phyloP scores from a whole-genome alignment of 495 filamentous ascomycete genomes.

The Pseudomonodictys pantanalensis region DNA sequence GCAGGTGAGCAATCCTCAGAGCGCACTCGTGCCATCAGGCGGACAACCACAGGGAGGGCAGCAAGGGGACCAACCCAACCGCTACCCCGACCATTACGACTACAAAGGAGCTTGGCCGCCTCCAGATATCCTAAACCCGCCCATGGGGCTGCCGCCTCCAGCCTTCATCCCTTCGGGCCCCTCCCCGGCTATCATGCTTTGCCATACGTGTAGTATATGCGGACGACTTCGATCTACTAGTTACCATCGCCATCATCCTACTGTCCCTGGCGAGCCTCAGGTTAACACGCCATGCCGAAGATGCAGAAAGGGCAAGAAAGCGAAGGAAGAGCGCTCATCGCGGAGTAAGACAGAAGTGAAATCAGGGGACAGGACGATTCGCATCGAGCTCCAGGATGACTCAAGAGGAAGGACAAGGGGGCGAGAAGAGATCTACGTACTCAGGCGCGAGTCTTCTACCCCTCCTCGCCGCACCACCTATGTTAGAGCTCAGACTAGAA shows the following conservation, averaged over 20 bases:
- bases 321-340: slow-evolving; percentile 5
- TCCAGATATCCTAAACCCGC: background rate
- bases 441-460: background rate
- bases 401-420: slow-evolving; percentile 6
- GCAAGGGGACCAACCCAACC: too few species aligned
- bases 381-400: background rate
- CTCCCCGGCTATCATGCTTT: background rate
- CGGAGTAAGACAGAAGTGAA: background rate
- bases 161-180: background rate
- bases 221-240: slow-evolving; percentile 24
- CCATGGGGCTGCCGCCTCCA: background rate
- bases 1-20: too few species aligned
- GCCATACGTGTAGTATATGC: slow-evolving; percentile 31
- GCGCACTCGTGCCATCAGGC: too few species aligned
- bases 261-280: slow-evolving; percentile 16
- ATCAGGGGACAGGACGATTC: background rate
- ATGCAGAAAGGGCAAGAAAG: slow-evolving; percentile 19
- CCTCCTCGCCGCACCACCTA: slow-evolving; percentile 7
- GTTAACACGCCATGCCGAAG: slow-evolving; percentile 18
- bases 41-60: too few species aligned
- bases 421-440: background rate
- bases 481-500: too few species aligned
- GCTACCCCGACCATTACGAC: background rate
- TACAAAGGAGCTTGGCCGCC: background rate
- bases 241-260: slow-evolving; percentile 27